These are phyloP conservation scores for Capsicum rhomboideum DNA, from an alignment of 257 asterid species.

Conservation along the genomic window DNA sequence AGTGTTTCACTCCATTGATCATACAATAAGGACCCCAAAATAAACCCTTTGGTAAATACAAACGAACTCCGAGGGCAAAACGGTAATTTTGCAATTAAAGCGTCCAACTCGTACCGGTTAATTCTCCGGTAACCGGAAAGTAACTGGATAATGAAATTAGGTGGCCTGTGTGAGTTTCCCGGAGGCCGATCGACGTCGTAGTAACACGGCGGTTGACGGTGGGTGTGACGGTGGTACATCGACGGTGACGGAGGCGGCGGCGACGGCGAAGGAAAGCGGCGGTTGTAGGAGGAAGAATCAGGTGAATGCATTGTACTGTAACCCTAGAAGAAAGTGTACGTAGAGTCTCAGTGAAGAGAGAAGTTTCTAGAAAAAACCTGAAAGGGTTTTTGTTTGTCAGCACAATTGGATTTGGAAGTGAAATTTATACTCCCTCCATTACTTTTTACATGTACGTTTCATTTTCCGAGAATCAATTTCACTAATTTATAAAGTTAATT, in stretches of 20 bases:
- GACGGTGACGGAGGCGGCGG: not conserved
- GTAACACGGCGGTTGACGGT: not conserved
- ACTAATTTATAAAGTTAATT: too few species aligned
- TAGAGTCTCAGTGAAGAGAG: not conserved
- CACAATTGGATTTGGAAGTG: too few species aligned
- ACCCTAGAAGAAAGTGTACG: too few species aligned
- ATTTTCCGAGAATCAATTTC: too few species aligned
- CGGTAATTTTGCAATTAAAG: constrained; percentile 20
- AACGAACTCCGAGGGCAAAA: constrained; percentile 25
- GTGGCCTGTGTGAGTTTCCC: not conserved
- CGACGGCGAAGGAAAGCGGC: not conserved
- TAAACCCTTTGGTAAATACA: constrained; percentile 2
- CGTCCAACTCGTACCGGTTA: constrained; percentile 12
- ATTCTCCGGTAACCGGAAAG: constrained; percentile 2
- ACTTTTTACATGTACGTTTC: too few species aligned
- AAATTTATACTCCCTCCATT: too few species aligned
- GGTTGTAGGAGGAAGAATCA: not conserved
- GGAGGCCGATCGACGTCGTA: constrained; percentile 29
- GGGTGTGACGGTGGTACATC: not conserved
- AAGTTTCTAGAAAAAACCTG: not conserved
- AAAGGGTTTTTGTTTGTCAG: too few species aligned
- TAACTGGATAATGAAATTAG: constrained; percentile 52
- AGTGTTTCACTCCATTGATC: constrained; percentile 75
- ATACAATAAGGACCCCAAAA: constrained; percentile 27
- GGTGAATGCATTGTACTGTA: not conserved